phyloP scores from a whole-genome alignment of 2,329 filamentous ascomycete species.

The Sporothrix dimorphospora region DNA sequence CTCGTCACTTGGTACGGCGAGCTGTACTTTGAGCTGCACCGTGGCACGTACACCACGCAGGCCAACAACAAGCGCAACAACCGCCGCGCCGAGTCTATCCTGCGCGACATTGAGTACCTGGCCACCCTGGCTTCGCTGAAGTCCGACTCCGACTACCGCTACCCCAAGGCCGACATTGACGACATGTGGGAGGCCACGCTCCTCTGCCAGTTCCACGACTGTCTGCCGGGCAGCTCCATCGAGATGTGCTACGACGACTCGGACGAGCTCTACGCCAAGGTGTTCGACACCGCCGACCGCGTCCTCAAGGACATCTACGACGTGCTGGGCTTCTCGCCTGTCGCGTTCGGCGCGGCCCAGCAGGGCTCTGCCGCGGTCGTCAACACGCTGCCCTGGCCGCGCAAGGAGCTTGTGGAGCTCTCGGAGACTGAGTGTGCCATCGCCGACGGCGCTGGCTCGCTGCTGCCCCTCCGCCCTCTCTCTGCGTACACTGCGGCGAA shows the following conservation, averaged over 20 bases:
- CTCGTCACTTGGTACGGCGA: slow-evolving; percentile 98
- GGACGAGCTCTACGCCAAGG: slow-evolving; percentile 79
- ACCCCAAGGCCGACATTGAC: slow-evolving; percentile 92
- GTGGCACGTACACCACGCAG: slow-evolving; percentile 96
- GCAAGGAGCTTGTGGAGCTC: slow-evolving; percentile 72
- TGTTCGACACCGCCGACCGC: slow-evolving; percentile 76
- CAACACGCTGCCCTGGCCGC: slow-evolving; percentile 87
- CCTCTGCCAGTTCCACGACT: slow-evolving; percentile 97
- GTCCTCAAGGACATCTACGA: slow-evolving; percentile 71
- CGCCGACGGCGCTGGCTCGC: slow-evolving; percentile 59
- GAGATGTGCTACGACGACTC: slow-evolving; percentile 99
- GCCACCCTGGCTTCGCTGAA: slow-evolving; percentile 83
- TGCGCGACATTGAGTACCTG: slow-evolving; percentile 85
- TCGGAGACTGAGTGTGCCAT: slow-evolving; percentile 57
- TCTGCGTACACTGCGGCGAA: slow-evolving; percentile 42
- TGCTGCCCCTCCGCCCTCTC: slow-evolving; percentile 56
- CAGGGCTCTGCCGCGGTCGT: slow-evolving; percentile 48
- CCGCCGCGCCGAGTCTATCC: slow-evolving; percentile 77
- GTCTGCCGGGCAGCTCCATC: slow-evolving; percentile 90
- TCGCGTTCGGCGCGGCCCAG: slow-evolving; percentile 51
- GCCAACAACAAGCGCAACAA: slow-evolving; percentile 98
- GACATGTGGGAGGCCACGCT: slow-evolving; percentile 93
- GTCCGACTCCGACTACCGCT: slow-evolving; percentile 70
- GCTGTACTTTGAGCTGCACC: slow-evolving; percentile 95
- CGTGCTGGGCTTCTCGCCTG: slow-evolving; percentile 66